phyloP scores from a whole-genome alignment of 768 basidiomycete genomes.

The Auricularia sp. region DNA sequence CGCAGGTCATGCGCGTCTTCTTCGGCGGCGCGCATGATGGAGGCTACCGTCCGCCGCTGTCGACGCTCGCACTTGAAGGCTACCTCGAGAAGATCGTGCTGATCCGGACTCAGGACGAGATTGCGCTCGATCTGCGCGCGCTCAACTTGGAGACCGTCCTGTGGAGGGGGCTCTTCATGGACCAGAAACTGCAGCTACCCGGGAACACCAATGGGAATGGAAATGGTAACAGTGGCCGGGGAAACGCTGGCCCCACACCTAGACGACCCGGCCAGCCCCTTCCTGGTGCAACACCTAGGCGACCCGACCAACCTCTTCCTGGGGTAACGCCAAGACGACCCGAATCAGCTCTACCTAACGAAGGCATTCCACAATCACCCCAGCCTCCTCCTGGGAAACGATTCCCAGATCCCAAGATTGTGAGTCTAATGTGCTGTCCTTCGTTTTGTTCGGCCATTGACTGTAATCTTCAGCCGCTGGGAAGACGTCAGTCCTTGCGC shows the following conservation, averaged over 20 bases:
- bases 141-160: conserved; percentile 29
- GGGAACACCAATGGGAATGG: background rate
- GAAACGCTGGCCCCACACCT: too few relatives aligned
- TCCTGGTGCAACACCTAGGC: too few relatives aligned
- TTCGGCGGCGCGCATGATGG: conserved; percentile 60
- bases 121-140: conserved; percentile 48
- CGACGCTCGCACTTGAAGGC: conserved; percentile 57
- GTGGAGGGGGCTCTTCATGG: background rate
- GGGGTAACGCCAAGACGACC: too few relatives aligned
- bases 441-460: background rate
- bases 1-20: conserved; percentile 55
- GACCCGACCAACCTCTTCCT: too few relatives aligned
- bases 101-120: conserved; percentile 50
- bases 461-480: background rate
- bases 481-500: background rate
- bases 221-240: background rate
- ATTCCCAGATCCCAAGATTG: background rate
- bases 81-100: conserved; percentile 55
- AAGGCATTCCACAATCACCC: background rate
- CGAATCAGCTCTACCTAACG: too few relatives aligned
- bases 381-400: background rate
- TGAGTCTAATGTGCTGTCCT: background rate
- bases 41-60: conserved; percentile 55
- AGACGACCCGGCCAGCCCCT: too few relatives aligned
- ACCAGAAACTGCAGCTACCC: background rate